Conservation (phyloP, 441 rosid genomes). For the Geranium incanum region DNA sequence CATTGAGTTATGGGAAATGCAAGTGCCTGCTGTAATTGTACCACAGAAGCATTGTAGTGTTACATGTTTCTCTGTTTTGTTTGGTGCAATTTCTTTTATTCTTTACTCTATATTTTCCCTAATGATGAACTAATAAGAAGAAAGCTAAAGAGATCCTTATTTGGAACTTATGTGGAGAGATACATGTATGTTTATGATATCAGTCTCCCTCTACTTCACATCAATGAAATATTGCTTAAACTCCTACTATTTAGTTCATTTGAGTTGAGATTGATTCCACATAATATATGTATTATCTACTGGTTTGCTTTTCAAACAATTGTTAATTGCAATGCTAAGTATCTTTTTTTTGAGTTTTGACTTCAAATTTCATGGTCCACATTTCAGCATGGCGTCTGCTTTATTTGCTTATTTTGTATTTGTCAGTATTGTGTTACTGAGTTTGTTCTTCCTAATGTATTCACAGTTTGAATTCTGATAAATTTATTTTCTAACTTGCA, state of each 20-base stretch:
- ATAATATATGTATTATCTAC: too few relatives aligned
- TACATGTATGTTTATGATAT: neutral
- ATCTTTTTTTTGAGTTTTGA: too few relatives aligned
- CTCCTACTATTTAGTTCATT: neutral
- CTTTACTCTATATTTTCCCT: neutral
- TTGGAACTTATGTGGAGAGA: neutral
- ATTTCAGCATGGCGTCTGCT: neutral
- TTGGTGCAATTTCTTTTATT: neutral
- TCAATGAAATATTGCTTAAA: neutral
- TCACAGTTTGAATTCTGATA: too few relatives aligned
- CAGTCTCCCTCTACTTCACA: neutral
- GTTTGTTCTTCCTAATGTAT: conserved; percentile 5
- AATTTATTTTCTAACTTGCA: conserved; percentile 24
- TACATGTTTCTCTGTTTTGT: neutral
- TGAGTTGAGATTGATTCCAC: neutral
- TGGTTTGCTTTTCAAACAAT: too few relatives aligned
- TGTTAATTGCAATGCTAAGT: too few relatives aligned
- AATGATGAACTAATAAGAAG: neutral
- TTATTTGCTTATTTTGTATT: neutral
- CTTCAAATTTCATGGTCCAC: neutral
- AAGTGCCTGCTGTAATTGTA: neutral
- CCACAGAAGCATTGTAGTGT: neutral
- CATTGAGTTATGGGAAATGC: neutral
- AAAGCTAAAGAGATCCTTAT: neutral
- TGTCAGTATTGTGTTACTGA: neutral